phyloP scores from a whole-genome alignment of 148 eudicot species.

The Suaeda aralocaspica region DNA sequence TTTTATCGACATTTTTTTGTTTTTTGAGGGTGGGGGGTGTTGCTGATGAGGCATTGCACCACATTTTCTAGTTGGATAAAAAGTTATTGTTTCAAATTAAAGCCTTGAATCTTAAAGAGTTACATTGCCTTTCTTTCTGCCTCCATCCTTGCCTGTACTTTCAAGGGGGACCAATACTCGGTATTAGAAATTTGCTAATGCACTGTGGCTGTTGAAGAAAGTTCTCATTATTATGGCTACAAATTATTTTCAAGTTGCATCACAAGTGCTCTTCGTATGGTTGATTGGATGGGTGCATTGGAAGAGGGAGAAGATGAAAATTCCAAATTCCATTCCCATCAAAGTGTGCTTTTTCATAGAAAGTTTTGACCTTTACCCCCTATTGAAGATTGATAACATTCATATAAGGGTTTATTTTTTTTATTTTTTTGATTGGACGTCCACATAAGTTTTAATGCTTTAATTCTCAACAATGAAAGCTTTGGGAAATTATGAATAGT shows the following conservation, averaged over 20 bases:
- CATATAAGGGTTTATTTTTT: too few species aligned
- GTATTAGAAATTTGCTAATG: neutral
- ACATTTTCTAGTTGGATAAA: neutral
- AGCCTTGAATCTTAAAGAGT: too few species aligned
- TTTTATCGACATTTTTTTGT: too few species aligned
- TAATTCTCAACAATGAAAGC: too few species aligned
- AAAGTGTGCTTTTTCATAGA: neutral
- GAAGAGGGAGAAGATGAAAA: neutral
- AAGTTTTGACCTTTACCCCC: too few species aligned
- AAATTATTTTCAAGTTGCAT: neutral
- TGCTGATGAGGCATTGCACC: too few species aligned
- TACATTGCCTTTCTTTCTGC: neutral
- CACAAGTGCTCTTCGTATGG: too few species aligned
- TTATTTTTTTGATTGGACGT: too few species aligned
- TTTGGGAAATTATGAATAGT: neutral
- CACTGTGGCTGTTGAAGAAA: neutral
- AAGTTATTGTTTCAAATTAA: neutral
- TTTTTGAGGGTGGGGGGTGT: too few species aligned
- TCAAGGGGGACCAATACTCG: neutral
- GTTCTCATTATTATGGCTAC: neutral
- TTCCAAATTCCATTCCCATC: neutral
- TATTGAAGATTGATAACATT: too few species aligned
- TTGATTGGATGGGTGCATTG: neutral
- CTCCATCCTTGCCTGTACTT: neutral
- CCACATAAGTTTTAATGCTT: neutral